Evolutionary conservation across 192 early-diverging fungal species (phyloP), one percentile per base, ranked within the genome.

Genomic region (Allomyces arbusculus): DNA sequence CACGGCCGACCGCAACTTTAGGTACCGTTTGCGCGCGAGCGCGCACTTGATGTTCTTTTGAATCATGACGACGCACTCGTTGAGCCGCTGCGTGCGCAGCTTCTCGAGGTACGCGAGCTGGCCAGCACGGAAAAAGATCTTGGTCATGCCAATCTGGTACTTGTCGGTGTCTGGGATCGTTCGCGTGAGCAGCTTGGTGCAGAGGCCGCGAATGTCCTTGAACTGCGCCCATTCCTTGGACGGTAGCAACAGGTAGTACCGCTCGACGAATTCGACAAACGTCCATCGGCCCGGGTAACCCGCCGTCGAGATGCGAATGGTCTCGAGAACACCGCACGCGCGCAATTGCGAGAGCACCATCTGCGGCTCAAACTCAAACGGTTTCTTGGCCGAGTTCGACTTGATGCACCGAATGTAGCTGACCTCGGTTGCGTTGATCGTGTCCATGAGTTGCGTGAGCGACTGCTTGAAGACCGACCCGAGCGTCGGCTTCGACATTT

Each of bases 381-480:
- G 85, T 3, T 79, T 78, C 73, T 98, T 98, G 62, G 83, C 86
- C 68, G 91, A 91, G 77, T 98, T 98, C 23, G 95, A 94, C 77
- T 98, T 98, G 76, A 98, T 93, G 81, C 95, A 98, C 67, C 95
- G 91, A 67, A 98, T 98, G 71, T 98, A 98, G 72, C 93, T 90
- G 62, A 87, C 88, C 66, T 96, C 88, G 63, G 95, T 98, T 22
- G 81, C 78, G 65, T 87, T 85, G 69, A 98, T 91, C 8, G 93
- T 98, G 58, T 89, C 90, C 95, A 98, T 96, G 23, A 98, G 80
- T 66, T 83, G 85, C 23, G 93, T 89, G 64, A 98, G 78, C 19
- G 93, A 95, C 44, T 75, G 80, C 75, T 94, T 95, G 82, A 98
- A 98, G 50, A 95, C 94, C 12, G 92, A 85, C n/a, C 95, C 95